phyloP scores from a whole-genome alignment of 2,329 filamentous ascomycete species.

The Colletotrichum sp. region DNA sequence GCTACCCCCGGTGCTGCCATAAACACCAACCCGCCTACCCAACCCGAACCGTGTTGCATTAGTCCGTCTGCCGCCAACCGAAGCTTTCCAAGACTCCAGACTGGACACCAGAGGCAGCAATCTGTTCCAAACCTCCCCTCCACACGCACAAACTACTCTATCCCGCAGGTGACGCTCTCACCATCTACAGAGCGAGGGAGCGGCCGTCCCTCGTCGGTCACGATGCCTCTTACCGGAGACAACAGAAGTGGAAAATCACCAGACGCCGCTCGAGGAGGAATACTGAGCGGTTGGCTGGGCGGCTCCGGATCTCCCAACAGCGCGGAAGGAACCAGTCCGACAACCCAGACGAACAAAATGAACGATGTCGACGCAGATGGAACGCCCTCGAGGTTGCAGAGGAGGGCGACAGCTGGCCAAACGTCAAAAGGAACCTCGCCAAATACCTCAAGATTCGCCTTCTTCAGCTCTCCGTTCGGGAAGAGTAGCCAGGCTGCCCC shows the following conservation, averaged over 20 bases:
- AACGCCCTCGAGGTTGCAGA: conserved; percentile 31
- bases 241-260: conserved; percentile 30
- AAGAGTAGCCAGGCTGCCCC: conserved; percentile 35
- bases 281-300: conserved; percentile 36
- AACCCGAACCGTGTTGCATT: conserved; percentile 4
- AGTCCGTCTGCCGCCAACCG: neutral
- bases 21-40: conserved; percentile 16
- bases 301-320: conserved; percentile 28
- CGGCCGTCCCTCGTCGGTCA: conserved; percentile 27
- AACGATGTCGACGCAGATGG: conserved; percentile 28
- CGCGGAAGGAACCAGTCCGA: conserved; percentile 22
- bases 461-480: conserved; percentile 49
- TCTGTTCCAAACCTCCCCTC: conserved; percentile 40
- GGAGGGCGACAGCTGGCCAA: conserved; percentile 23
- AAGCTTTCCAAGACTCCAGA: neutral
- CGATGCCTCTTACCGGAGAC: conserved; percentile 50
- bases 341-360: conserved; percentile 12
- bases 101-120: conserved; percentile 36
- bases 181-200: conserved; percentile 30
- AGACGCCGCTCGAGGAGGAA: conserved; percentile 29
- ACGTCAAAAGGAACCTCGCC: conserved; percentile 38
- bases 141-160: conserved; percentile 23
- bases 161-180: conserved; percentile 12
- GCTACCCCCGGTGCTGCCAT: neutral
- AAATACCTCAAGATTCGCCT: conserved; percentile 47